phyloP scores from a whole-genome alignment of 148 eudicot species.

The Chenopodium album region DNA sequence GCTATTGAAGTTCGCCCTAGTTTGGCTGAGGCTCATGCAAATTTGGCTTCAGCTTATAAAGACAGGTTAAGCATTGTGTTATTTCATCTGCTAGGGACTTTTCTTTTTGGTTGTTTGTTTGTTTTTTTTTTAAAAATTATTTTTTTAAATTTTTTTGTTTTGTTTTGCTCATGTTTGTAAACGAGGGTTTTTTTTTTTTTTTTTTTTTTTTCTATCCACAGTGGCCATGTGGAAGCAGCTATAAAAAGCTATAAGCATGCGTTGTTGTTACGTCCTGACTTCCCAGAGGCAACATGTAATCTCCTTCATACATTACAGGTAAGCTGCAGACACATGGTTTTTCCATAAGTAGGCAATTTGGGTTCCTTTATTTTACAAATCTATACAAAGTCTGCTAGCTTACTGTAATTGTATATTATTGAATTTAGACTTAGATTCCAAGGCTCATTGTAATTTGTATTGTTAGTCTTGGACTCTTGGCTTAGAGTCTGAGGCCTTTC shows the following conservation, averaged over 20 bases:
- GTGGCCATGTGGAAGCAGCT: conserved; percentile 88
- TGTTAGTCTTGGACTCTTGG: background rate
- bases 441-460: background rate
- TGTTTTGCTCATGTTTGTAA: background rate
- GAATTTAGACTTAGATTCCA: background rate
- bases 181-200: background rate
- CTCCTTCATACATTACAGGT: conserved; percentile 97
- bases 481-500: background rate
- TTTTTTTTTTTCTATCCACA: conserved; percentile 29
- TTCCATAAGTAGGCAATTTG: background rate
- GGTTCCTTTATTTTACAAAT: too few species aligned
- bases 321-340: background rate
- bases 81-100: background rate
- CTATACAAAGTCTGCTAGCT: background rate
- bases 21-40: conserved; percentile 99
- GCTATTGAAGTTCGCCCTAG: conserved; percentile 81
- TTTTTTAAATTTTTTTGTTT: too few species aligned
- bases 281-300: conserved; percentile 96
- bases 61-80: conserved; percentile 57
- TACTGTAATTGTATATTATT: background rate
- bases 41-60: conserved; percentile 93
- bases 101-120: too few species aligned
- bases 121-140: too few species aligned
- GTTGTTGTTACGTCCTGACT: conserved; percentile 73
- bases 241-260: conserved; percentile 85